These are phyloP conservation scores for Arthrobotrys conoides DNA, from an alignment of 2,329 filamentous ascomycete genomes.

Conservation along the genomic window DNA sequence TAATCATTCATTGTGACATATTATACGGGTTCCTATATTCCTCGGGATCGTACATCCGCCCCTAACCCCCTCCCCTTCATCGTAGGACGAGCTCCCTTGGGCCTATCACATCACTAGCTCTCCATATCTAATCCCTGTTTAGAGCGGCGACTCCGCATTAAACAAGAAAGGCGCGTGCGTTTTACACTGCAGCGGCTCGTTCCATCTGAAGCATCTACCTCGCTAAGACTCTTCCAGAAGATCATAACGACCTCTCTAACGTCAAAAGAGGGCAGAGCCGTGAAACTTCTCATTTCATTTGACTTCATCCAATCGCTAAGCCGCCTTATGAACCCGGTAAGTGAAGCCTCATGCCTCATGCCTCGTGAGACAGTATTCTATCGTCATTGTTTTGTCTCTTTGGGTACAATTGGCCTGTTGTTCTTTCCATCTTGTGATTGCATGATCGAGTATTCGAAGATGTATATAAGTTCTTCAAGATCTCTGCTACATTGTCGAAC, in stretches of 20 bases:
- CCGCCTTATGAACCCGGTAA: slow-evolving; percentile 57
- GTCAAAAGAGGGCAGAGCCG: slow-evolving; percentile 23
- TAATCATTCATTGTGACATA: slow-evolving; percentile 1
- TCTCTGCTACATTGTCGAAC: slow-evolving; percentile 28
- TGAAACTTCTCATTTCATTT: slow-evolving; percentile 43
- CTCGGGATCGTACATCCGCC: slow-evolving; percentile 18
- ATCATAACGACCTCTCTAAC: slow-evolving; percentile 38
- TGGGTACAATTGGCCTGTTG: slow-evolving; percentile 9
- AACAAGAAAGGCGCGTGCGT: slow-evolving; percentile 35
- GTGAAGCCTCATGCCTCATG: slow-evolving; percentile 60
- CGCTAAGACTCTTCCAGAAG: slow-evolving; percentile 52
- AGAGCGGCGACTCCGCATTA: slow-evolving; percentile 28
- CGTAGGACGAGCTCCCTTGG: slow-evolving; percentile 8
- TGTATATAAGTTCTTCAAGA: slow-evolving; percentile 46
- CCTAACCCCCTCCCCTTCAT: not conserved
- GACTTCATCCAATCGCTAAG: slow-evolving; percentile 59
- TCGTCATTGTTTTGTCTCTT: slow-evolving; percentile 18
- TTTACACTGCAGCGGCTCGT: slow-evolving; percentile 48
- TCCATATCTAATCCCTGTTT: slow-evolving; percentile 39
- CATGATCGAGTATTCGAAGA: slow-evolving; percentile 16
- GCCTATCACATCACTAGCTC: slow-evolving; percentile 41
- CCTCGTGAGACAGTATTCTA: slow-evolving; percentile 45
- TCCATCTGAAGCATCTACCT: slow-evolving; percentile 40
- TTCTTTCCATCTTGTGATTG: slow-evolving; percentile 8
- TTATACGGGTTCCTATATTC: slow-evolving; percentile 16